Percentiles rank a stretch among this genome's conserved stretches.
phyloP scores from a whole-genome alignment of 2,329 filamentous ascomycete species.

The Hymenoscyphus infarciens region DNA sequence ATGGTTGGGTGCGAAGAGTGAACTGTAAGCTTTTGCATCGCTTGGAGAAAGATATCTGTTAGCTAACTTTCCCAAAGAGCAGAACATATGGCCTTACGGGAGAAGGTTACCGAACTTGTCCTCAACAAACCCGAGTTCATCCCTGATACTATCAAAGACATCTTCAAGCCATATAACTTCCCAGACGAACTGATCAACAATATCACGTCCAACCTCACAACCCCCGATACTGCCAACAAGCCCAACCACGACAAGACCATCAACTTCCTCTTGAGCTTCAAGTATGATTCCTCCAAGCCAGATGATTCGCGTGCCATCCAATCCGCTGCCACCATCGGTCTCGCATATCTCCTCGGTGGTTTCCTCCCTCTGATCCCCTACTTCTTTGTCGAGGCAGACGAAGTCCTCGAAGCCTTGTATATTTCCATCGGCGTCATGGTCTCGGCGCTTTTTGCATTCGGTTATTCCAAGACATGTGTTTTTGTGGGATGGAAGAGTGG shows the following conservation, averaged over 20 bases:
- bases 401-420: slow-evolving; percentile 48
- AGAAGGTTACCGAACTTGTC: slow-evolving; percentile 30
- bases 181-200: slow-evolving; percentile 32
- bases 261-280: slow-evolving; percentile 40
- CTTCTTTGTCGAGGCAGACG: slow-evolving; percentile 42
- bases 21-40: slow-evolving; percentile 34
- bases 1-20: slow-evolving; percentile 52
- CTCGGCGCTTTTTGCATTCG: slow-evolving; percentile 58
- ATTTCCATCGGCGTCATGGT: slow-evolving; percentile 60
- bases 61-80: slow-evolving; percentile 28
- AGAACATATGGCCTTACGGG: slow-evolving; percentile 32
- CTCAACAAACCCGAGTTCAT: slow-evolving; percentile 23
- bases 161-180: slow-evolving; percentile 36
- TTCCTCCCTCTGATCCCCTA: slow-evolving; percentile 55
- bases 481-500: slow-evolving; percentile 39
- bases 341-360: slow-evolving; percentile 55
- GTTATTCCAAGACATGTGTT: slow-evolving; percentile 60
- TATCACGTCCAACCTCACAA: slow-evolving; percentile 35
- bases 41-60: slow-evolving; percentile 1
- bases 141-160: slow-evolving; percentile 32
- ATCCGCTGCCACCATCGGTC: slow-evolving; percentile 52
- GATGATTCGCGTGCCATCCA: slow-evolving; percentile 33
- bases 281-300: slow-evolving; percentile 34
- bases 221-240: slow-evolving; percentile 18
- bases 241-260: slow-evolving; percentile 27